Percentiles rank a stretch among this genome's conserved stretches.
Conservation (phyloP, 2,329 filamentous ascomycete species). For the Diplodia corticola region DNA sequence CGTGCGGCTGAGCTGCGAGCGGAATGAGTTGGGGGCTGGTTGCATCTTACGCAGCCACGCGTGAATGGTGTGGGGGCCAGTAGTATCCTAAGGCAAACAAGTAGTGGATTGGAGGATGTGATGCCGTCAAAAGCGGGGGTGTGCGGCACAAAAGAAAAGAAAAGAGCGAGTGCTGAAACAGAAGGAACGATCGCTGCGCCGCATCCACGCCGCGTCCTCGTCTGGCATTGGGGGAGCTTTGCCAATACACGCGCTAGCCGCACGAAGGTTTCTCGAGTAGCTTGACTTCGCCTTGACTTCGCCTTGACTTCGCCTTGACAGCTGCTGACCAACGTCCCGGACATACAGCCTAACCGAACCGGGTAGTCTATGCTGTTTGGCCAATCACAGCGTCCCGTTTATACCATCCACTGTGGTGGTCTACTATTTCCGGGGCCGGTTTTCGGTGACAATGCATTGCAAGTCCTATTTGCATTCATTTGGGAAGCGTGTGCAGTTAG, state of each 20-base stretch:
- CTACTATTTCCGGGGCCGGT: not conserved
- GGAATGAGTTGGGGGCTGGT: too few species aligned
- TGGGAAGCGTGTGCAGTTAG: not conserved
- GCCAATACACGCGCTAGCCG: conserved; percentile 66
- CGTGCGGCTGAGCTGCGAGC: too few species aligned
- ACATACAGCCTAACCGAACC: not conserved
- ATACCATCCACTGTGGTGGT: too few species aligned
- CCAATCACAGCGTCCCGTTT: not conserved
- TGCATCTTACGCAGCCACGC: too few species aligned
- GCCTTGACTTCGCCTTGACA: too few species aligned
- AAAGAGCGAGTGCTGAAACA: not conserved
- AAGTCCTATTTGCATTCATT: not conserved
- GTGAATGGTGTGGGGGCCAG: too few species aligned
- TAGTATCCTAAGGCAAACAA: too few species aligned
- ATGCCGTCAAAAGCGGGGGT: conserved; percentile 30
- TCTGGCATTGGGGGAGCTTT: conserved; percentile 8
- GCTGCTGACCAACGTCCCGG: not conserved
- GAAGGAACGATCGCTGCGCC: not conserved
- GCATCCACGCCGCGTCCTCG: not conserved
- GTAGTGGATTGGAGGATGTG: too few species aligned
- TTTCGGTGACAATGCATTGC: not conserved
- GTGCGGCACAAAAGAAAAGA: not conserved
- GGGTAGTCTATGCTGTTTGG: not conserved
- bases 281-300: too few species aligned
- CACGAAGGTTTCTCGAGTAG: conserved; percentile 68